Conservation (phyloP, 2,329 filamentous ascomycete species). For the Exophiala lecanii-corni region DNA sequence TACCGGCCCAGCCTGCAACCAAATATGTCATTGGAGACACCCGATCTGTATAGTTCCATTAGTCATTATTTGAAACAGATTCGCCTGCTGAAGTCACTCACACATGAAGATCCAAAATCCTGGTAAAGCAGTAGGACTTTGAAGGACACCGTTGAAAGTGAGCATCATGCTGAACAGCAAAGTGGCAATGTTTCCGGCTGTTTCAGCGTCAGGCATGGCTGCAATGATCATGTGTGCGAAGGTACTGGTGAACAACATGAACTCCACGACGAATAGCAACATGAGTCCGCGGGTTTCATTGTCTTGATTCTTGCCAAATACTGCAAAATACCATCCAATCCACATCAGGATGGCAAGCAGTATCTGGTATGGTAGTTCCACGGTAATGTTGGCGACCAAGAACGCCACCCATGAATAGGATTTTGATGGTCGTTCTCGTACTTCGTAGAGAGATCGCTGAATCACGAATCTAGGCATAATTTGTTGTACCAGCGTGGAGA, state of each 20-base stretch:
- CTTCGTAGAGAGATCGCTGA: constrained; percentile 61
- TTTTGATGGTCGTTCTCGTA: constrained; percentile 63
- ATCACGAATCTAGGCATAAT: constrained; percentile 63
- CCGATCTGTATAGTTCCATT: constrained; percentile 60
- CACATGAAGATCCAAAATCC: constrained; percentile 63
- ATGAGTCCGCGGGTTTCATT: constrained; percentile 33
- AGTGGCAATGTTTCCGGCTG: constrained; percentile 72
- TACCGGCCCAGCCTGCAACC: constrained; percentile 65
- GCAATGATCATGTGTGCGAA: constrained; percentile 79
- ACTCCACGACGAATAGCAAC: constrained; percentile 63
- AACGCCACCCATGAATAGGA: constrained; percentile 74
- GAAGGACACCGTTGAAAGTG: constrained; percentile 70
- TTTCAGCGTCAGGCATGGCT: constrained; percentile 62
- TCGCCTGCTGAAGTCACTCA: constrained; percentile 55
- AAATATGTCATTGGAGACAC: constrained; percentile 80
- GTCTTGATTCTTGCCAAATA: constrained; percentile 60
- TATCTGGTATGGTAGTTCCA: constrained; percentile 65
- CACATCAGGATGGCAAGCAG: constrained; percentile 64
- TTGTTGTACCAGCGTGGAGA: constrained; percentile 46
- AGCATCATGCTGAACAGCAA: constrained; percentile 68
- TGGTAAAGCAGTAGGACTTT: constrained; percentile 53
- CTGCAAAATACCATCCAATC: constrained; percentile 68
- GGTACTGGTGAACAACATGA: constrained; percentile 68
- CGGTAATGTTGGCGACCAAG: constrained; percentile 61
- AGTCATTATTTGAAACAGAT: constrained; percentile 66